These are phyloP conservation scores for Naganishia sp. DNA, from an alignment of 1,284 basidiomycete species.

Conservation along the genomic window DNA sequence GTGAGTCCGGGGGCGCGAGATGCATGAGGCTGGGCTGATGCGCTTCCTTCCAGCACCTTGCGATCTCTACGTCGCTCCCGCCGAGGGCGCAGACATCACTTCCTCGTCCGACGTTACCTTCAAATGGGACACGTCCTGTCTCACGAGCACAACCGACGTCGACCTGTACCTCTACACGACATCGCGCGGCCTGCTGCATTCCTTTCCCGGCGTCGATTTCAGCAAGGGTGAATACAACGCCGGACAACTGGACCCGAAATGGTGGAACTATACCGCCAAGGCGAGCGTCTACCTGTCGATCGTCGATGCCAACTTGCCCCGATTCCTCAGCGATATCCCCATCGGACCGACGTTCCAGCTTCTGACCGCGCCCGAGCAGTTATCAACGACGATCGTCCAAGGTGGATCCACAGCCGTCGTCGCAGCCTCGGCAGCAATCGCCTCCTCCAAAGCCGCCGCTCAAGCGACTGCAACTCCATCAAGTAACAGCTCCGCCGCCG, in stretches of 20 bases:
- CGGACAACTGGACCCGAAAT: conserved; percentile 63
- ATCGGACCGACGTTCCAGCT: conserved; percentile 71
- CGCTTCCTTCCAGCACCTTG: conserved; percentile 10
- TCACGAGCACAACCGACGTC: conserved; percentile 59
- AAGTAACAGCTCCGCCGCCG: conserved; percentile 54
- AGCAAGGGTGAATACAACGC: conserved; percentile 60
- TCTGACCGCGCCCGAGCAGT: conserved; percentile 59
- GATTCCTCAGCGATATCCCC: conserved; percentile 60
- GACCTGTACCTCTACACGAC: conserved; percentile 71
- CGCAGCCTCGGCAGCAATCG: conserved; percentile 43
- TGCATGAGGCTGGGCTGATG: neutral
- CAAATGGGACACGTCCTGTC: conserved; percentile 67
- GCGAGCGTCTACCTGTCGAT: conserved; percentile 68
- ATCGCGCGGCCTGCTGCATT: conserved; percentile 60
- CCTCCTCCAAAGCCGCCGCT: conserved; percentile 41
- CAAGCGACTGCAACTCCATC: conserved; percentile 40
- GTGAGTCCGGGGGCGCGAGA: neutral
- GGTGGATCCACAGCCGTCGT: conserved; percentile 32
- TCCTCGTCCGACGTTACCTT: conserved; percentile 63
- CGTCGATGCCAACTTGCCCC: conserved; percentile 59
- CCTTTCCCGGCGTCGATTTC: conserved; percentile 65
- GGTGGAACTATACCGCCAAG: conserved; percentile 71
- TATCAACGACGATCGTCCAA: conserved; percentile 29
- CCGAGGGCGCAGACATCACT: conserved; percentile 60
- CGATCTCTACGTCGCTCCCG: conserved; percentile 69